These are phyloP conservation scores for Ogataea ramenticola DNA, from an alignment of 805 yeast species.

Conservation along the genomic window DNA sequence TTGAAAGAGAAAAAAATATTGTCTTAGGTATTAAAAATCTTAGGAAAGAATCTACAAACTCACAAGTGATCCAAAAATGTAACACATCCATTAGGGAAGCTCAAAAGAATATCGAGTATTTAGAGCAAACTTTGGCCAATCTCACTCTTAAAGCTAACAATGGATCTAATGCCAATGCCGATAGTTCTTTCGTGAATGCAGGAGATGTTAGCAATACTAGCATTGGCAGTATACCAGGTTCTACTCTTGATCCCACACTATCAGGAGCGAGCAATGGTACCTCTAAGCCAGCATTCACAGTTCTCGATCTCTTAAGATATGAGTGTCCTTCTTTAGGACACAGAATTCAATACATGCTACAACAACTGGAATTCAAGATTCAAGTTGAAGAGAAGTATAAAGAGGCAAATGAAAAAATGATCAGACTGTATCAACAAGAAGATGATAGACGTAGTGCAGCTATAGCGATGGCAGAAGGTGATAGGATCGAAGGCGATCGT, in stretches of 20 bases:
- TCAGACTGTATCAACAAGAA: conserved; percentile 78
- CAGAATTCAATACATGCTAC: conserved; percentile 90
- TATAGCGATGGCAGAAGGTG: conserved; percentile 84
- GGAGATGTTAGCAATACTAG: background rate
- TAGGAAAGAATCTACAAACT: conserved; percentile 71
- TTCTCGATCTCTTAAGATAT: conserved; percentile 78
- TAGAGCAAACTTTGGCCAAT: conserved; percentile 68
- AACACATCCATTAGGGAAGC: conserved; percentile 88
- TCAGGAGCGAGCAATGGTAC: conserved; percentile 4
- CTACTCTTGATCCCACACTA: background rate
- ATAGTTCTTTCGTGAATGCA: too few relatives aligned
- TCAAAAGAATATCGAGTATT: conserved; percentile 81
- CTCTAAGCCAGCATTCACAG: conserved; percentile 41
- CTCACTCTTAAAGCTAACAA: conserved; percentile 33
- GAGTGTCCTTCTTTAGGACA: conserved; percentile 95
- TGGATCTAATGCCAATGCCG: too few relatives aligned
- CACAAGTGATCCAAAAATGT: conserved; percentile 82
- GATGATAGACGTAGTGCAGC: conserved; percentile 82
- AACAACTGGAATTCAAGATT: conserved; percentile 86
- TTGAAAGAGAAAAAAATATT: conserved; percentile 81
- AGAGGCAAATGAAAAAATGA: conserved; percentile 86
- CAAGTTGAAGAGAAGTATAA: conserved; percentile 92
- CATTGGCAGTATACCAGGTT: background rate
- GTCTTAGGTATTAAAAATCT: conserved; percentile 81
- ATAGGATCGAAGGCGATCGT: conserved; percentile 75